A percentile compares a stretch with the other conserved stretches of the same genome.
phyloP scores from a whole-genome alignment of 257 asterid species.

The Solanum habrochaites region DNA sequence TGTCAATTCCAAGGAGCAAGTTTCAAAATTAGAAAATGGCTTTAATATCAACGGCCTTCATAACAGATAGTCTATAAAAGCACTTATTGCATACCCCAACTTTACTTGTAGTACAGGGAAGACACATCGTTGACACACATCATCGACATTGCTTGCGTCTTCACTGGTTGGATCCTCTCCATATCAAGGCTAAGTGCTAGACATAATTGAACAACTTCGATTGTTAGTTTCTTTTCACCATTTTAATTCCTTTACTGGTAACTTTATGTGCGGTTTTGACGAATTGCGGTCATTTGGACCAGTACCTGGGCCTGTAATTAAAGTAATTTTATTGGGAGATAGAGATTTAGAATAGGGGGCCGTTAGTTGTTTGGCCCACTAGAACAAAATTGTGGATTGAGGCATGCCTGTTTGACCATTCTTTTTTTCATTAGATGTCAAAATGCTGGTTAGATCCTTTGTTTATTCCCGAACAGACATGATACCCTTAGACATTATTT shows the following conservation, averaged over 20 bases:
- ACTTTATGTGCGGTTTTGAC: neutral
- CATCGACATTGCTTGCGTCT: neutral
- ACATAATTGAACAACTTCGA: neutral
- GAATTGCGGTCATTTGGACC: neutral
- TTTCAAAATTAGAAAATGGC: neutral
- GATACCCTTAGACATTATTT: neutral
- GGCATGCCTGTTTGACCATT: neutral
- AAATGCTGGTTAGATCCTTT: neutral
- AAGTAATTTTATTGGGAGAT: neutral
- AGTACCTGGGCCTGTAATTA: neutral
- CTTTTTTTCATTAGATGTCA: neutral
- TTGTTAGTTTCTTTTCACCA: neutral
- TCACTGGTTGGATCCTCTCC: neutral
- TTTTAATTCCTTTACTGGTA: neutral
- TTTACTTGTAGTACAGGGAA: neutral
- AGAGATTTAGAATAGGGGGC: too few relatives aligned
- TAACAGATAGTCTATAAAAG: neutral
- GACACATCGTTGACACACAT: neutral
- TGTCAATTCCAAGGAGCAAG: neutral
- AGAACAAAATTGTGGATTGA: neutral
- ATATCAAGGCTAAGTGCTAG: too few relatives aligned
- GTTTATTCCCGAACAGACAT: neutral
- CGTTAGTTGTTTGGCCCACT: too few relatives aligned
- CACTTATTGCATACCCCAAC: neutral
- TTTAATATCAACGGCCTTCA: neutral